phyloP scores from a whole-genome alignment of 148 eudicot species.

The Cornus kousa region DNA sequence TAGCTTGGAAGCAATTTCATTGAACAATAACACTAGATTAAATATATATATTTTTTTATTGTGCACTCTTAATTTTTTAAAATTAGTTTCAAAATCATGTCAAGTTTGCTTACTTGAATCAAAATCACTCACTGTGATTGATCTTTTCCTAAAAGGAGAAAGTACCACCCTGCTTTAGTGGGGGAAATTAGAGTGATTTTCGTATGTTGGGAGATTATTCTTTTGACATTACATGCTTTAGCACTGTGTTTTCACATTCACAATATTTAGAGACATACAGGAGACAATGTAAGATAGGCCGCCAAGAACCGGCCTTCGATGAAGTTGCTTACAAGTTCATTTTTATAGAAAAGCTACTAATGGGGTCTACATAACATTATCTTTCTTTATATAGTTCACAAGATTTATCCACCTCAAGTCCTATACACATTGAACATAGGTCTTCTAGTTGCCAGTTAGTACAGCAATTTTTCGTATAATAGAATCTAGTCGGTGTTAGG shows the following conservation, averaged over 20 bases:
- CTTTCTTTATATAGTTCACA: background rate
- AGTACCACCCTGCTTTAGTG: constrained; percentile 12
- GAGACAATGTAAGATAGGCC: background rate
- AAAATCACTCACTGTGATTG: background rate
- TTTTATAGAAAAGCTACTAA: background rate
- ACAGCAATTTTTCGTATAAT: no score
- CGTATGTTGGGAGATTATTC: constrained; percentile 10
- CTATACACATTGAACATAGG: background rate
- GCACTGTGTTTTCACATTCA: background rate
- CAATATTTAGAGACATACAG: background rate
- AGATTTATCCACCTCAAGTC: background rate
- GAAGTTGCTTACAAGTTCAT: constrained; percentile 10
- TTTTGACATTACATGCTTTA: constrained; percentile 7
- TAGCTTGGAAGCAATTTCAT: background rate
- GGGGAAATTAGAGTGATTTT: background rate
- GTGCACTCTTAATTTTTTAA: background rate
- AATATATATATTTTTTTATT: background rate
- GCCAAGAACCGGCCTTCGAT: background rate
- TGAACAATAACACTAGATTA: no score
- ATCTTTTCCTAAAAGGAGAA: background rate
- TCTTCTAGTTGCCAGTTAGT: background rate
- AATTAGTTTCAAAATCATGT: background rate
- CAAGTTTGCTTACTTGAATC: background rate
- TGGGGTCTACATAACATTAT: background rate
- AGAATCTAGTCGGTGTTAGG: background rate